Evolutionary conservation across 306 rosid species (phyloP).

Genomic region (Boehmeria nivea): DNA sequence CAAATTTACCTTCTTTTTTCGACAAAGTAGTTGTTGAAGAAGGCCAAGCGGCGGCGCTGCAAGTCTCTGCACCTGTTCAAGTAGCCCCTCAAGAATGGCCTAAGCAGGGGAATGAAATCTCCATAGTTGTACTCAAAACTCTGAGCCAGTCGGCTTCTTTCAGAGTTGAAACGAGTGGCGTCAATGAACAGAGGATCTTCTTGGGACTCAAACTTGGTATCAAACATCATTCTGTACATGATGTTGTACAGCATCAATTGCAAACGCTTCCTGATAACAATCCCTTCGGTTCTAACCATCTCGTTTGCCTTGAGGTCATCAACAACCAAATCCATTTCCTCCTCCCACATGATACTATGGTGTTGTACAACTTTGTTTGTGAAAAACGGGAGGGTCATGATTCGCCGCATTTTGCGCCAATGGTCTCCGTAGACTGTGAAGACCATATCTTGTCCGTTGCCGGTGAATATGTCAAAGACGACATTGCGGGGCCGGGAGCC

Average conservation of each 20-base stretch:
- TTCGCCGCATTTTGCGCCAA: constrained; percentile 85
- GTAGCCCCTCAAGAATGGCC: constrained; percentile 72
- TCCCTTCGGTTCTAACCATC: constrained; percentile 38
- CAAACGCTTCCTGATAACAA: constrained; percentile 57
- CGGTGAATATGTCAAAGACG: constrained; percentile 72
- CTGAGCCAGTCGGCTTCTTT: constrained; percentile 79
- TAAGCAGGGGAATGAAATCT: constrained; percentile 75
- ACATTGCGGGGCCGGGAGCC: constrained; percentile 73
- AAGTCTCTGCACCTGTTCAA: constrained; percentile 72
- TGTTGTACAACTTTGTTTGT: constrained; percentile 76
- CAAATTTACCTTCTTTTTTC: constrained; percentile 63
- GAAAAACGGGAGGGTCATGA: constrained; percentile 78
- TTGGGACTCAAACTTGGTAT: constrained; percentile 64
- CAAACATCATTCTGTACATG: constrained; percentile 88
- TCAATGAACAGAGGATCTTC: constrained; percentile 76
- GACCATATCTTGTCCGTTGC: constrained; percentile 88
- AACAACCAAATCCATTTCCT: constrained; percentile 74
- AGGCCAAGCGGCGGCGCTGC: constrained; percentile 58
- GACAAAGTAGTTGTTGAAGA: constrained; percentile 57
- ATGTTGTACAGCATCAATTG: constrained; percentile 71
- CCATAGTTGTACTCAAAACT: constrained; percentile 88
- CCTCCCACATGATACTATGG: constrained; percentile 71
- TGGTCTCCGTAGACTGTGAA: constrained; percentile 70
- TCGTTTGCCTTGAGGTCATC: constrained; percentile 38
- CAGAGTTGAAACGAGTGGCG: constrained; percentile 66